phyloP scores from a whole-genome alignment of 2,329 filamentous ascomycete genomes.

The Xylaria sp. region DNA sequence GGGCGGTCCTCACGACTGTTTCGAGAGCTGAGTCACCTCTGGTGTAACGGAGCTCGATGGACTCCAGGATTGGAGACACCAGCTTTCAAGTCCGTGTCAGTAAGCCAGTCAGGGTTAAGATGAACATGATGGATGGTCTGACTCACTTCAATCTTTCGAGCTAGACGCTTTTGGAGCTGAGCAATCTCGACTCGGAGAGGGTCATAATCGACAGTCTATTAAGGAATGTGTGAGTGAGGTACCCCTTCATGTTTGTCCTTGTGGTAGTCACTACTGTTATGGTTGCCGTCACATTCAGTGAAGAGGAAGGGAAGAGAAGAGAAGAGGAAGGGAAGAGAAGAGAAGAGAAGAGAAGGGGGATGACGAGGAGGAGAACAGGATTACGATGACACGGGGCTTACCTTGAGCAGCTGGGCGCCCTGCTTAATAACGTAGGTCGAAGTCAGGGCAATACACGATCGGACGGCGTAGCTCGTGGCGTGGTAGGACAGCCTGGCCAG shows the following conservation, averaged over 20 bases:
- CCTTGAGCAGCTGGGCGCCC: slow-evolving; percentile 78
- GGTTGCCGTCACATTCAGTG: no score
- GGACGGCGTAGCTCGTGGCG: slow-evolving; percentile 91
- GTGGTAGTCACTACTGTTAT: background rate
- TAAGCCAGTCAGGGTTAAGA: background rate
- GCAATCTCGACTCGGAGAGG: slow-evolving; percentile 75
- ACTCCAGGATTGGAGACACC: slow-evolving; percentile 49
- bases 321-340: no score
- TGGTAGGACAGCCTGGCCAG: slow-evolving; percentile 68
- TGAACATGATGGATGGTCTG: background rate
- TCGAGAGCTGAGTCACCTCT: slow-evolving; percentile 74
- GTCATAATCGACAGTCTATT: slow-evolving; percentile 73
- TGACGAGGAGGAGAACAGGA: no score
- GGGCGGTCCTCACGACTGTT: slow-evolving; percentile 84
- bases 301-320: no score
- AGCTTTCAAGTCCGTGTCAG: slow-evolving; percentile 40
- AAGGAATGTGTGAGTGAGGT: slow-evolving; percentile 6
- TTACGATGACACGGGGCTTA: slow-evolving; percentile 21
- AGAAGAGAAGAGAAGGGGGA: no score
- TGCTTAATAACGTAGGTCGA: slow-evolving; percentile 87
- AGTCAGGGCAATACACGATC: slow-evolving; percentile 86
- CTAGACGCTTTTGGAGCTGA: slow-evolving; percentile 76
- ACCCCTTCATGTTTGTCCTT: background rate
- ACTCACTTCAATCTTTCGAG: slow-evolving; percentile 84
- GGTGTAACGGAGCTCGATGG: slow-evolving; percentile 56